Base-by-base conservation (phyloP, 164 flowering plant genomes). In the Umbellularia californica region DNA sequence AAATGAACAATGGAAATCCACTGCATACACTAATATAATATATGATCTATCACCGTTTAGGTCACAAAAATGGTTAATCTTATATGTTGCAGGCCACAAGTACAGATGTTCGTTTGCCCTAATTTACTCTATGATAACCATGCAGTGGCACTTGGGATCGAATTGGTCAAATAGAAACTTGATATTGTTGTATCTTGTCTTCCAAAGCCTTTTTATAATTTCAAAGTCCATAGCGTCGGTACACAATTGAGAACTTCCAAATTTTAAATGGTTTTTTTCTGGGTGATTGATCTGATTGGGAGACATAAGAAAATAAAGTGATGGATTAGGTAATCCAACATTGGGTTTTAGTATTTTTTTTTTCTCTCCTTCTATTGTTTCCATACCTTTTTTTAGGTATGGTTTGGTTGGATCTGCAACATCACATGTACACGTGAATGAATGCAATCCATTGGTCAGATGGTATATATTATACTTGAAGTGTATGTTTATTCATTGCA, bases 371-470 rank as follows among this genome's bases (percentile, higher is more conserved):
- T 50, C 27, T 50, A 78, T 30, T 25, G 22, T 69, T 33, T 65
- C 10, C 28, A 27, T 23, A 65, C 17, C 23, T 33, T 55, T 75
- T 77, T 77, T 72, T 77, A 81, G 79, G 78, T 74, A 65, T 50
- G 71, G 66, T 79, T 82, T 81, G 79, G 79, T 84, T 77, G 78
- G 69, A 79, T 78, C 50, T 74, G 62, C 71, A 73, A 11, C 78
- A 64, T 64, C 72, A 76, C 72, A 52, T 76, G 77, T 75, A 86
- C 85, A 86, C 81, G 84, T 84, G 84, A 79, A 75, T 69, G n/a
- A 20, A 66, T 74, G 7, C 70, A 70, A 77, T 77, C 82, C 79
- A 71, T 80, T 78, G 74, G 67, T 76, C 72, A 68, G 68, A 72
- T 51, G 73, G 19, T 12, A 28, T 30, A 30, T 5, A 67, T 28